Conservation (phyloP, 352 stramenopile genomes). For the Phytophthora colocasiae region DNA sequence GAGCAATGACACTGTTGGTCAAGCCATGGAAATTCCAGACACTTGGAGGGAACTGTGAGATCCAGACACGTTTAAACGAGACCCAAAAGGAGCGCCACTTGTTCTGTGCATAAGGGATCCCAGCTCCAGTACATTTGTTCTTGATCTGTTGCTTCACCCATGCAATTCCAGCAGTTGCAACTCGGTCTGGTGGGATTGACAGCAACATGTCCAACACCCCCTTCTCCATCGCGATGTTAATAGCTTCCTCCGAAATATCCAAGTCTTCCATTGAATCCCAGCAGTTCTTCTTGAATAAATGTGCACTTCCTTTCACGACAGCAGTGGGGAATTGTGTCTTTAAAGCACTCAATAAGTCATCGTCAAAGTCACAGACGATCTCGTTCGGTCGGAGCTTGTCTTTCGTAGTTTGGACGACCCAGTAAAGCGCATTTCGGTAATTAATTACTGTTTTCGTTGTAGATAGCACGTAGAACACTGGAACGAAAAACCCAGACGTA, state of each 20-base stretch:
- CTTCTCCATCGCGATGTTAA: slow-evolving; percentile 23
- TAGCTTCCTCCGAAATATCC: slow-evolving; percentile 19
- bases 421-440: slow-evolving; percentile 8
- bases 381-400: slow-evolving; percentile 3
- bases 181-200: slow-evolving; percentile 11
- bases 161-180: slow-evolving; percentile 17
- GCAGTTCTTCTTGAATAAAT: slow-evolving; percentile 2
- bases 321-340: background rate
- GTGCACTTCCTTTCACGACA: slow-evolving; percentile 2
- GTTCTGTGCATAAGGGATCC: slow-evolving; percentile 13
- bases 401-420: background rate
- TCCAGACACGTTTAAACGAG: slow-evolving; percentile 27
- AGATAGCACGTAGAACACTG: slow-evolving; percentile 6
- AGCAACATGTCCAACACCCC: slow-evolving; percentile 26
- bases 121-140: slow-evolving; percentile 12
- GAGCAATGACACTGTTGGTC: slow-evolving; percentile 14
- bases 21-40: slow-evolving; percentile 32
- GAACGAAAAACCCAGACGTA: slow-evolving; percentile 4
- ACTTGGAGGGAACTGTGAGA: slow-evolving; percentile 14
- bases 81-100: slow-evolving; percentile 29
- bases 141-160: slow-evolving; percentile 31
- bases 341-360: background rate
- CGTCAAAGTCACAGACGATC: slow-evolving; percentile 7
- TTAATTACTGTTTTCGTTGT: background rate
- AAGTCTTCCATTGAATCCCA: slow-evolving; percentile 21